phyloP scores from a whole-genome alignment of 129 eudicot species.

The Lactuca sativa region DNA sequence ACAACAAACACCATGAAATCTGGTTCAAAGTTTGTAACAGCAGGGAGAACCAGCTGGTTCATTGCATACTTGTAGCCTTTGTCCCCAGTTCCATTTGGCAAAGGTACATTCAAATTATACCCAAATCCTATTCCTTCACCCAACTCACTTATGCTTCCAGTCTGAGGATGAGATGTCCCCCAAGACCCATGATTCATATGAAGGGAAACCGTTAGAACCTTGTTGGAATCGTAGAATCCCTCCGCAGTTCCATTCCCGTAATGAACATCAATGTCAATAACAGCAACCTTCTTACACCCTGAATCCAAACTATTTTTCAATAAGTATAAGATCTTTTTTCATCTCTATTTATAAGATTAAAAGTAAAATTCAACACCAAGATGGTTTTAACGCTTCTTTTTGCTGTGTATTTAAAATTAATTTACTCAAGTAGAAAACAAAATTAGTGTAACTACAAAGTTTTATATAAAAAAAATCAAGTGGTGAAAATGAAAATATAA shows the following conservation, averaged over 20 bases:
- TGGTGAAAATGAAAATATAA: too few species aligned
- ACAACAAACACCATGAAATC: conserved; percentile 80
- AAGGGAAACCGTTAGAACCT: conserved; percentile 82
- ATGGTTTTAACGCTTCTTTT: too few species aligned
- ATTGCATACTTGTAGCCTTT: conserved; percentile 73
- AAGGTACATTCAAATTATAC: conserved; percentile 78
- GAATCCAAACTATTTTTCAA: background rate
- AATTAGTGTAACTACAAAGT: too few species aligned
- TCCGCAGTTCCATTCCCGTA: conserved; percentile 97
- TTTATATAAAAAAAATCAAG: too few species aligned
- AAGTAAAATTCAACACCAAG: too few species aligned
- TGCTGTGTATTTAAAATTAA: too few species aligned
- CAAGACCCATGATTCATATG: conserved; percentile 99
- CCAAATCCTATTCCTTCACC: conserved; percentile 87
- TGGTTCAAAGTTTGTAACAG: conserved; percentile 68
- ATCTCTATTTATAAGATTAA: too few species aligned
- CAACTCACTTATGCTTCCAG: conserved; percentile 66
- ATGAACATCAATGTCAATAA: conserved; percentile 91
- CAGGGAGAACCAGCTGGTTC: conserved; percentile 70
- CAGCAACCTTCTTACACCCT: conserved; percentile 60
- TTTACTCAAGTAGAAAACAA: too few species aligned
- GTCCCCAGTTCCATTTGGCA: conserved; percentile 95
- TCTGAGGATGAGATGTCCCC: conserved; percentile 93
- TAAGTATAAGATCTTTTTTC: too few species aligned
- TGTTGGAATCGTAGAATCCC: conserved; percentile 70